Evolutionary conservation across 257 asterid genomes (phyloP).

Genomic region (Solanum clarkiae): DNA sequence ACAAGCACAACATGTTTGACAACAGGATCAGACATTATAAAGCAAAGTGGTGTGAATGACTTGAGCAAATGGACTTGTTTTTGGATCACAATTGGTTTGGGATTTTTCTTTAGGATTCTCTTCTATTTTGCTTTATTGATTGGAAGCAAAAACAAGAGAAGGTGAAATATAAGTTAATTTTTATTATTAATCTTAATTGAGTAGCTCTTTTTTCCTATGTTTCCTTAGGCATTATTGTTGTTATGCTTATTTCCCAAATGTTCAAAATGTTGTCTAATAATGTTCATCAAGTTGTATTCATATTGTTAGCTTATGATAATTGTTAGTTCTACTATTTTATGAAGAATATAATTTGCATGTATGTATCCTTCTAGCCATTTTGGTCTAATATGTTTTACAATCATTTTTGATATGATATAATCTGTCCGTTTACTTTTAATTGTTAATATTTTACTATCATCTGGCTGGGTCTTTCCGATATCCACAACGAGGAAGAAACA

Average conservation of each 20-base stretch:
- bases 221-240: neutral
- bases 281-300: neutral
- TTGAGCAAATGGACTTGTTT: constrained; percentile 22
- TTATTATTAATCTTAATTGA: neutral
- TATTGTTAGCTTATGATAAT: neutral
- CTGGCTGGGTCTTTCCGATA: too few relatives aligned
- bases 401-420: neutral
- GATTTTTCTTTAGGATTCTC: constrained; percentile 17
- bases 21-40: constrained; percentile 19
- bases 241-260: neutral
- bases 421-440: neutral
- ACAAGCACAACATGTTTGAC: constrained; percentile 24
- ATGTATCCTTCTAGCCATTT: neutral
- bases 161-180: neutral
- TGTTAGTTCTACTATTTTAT: neutral
- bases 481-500: too few relatives aligned
- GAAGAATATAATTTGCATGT: neutral
- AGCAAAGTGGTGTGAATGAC: constrained; percentile 22
- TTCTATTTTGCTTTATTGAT: constrained; percentile 26
- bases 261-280: neutral
- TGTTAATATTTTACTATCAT: too few relatives aligned
- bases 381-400: neutral
- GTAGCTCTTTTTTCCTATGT: neutral
- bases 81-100: constrained; percentile 23
- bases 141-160: constrained; percentile 38